A percentile compares a stretch with the other conserved stretches of the same genome.
These are phyloP conservation scores for Trypanosoma avium DNA, from an alignment of 208 protist genomes.

Conservation along the genomic window DNA sequence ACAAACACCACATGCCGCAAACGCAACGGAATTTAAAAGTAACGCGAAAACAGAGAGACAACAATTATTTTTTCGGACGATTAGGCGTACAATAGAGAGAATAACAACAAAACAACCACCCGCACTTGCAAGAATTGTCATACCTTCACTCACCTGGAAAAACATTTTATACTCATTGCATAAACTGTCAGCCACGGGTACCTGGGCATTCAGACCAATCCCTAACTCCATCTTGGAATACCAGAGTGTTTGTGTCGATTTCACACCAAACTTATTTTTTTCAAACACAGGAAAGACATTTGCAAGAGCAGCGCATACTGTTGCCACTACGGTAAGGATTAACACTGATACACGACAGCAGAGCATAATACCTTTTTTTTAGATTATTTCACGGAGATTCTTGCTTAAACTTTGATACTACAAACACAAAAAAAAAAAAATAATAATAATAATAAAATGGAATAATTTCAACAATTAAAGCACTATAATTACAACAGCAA, in stretches of 20 bases:
- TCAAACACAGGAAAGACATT: not conserved
- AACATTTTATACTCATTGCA: not conserved
- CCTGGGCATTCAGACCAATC: not conserved
- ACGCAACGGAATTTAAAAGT: not conserved
- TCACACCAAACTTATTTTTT: not conserved
- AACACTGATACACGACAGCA: not conserved
- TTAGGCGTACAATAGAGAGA: not conserved
- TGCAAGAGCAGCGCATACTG: not conserved
- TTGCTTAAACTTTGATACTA: not conserved
- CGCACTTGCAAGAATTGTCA: no score
- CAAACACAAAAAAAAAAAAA: not conserved
- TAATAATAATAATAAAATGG: not conserved
- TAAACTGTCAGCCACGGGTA: not conserved
- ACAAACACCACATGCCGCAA: not conserved
- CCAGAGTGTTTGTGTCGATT: not conserved
- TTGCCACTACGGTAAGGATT: not conserved
- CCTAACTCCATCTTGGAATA: not conserved
- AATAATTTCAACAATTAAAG: no score
- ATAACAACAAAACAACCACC: constrained; percentile 3
- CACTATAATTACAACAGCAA: not conserved
- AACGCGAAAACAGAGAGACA: not conserved
- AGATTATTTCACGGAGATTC: not conserved
- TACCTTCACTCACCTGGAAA: not conserved
- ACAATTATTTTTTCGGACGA: not conserved
- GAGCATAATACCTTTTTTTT: not conserved